Evolutionary conservation across 2,329 filamentous ascomycete genomes (phyloP).

Genomic region (Colletotrichum cereale): DNA sequence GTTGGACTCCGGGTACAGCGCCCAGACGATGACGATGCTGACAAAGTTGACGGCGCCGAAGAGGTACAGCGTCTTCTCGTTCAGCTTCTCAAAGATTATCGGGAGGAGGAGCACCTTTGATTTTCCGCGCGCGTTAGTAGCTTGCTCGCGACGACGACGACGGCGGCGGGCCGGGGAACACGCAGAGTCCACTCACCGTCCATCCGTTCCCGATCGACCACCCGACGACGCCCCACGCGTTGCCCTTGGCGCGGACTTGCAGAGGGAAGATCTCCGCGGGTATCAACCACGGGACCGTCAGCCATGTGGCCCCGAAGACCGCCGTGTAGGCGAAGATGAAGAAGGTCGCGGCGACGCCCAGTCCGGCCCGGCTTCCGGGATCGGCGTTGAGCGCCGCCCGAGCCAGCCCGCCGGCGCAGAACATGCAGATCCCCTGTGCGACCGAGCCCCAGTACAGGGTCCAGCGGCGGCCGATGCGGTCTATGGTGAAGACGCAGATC

Average conservation of each 20-base stretch:
- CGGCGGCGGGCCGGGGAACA: conserved; percentile 44
- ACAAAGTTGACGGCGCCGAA: conserved; percentile 77
- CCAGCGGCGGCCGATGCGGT: conserved; percentile 76
- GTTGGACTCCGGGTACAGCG: conserved; percentile 80
- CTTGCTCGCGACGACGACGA: conserved; percentile 49
- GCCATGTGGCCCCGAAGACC: conserved; percentile 59
- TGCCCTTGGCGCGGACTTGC: conserved; percentile 78
- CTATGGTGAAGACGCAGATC: conserved; percentile 77
- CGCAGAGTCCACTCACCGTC: conserved; percentile 47
- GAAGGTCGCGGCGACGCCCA: conserved; percentile 74
- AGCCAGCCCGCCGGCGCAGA: conserved; percentile 73
- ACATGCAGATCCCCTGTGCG: conserved; percentile 75
- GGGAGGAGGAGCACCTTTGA: conserved; percentile 61
- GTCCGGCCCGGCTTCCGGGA: conserved; percentile 58
- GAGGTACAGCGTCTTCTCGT: conserved; percentile 80
- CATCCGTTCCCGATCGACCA: conserved; percentile 83
- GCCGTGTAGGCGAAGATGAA: conserved; percentile 73
- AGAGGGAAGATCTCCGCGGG: conserved; percentile 81
- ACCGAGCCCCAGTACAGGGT: conserved; percentile 77
- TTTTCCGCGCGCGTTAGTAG: conserved; percentile 11
- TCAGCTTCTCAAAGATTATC: conserved; percentile 72
- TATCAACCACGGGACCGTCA: conserved; percentile 71
- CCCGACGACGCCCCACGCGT: conserved; percentile 81
- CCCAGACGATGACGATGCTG: conserved; percentile 78
- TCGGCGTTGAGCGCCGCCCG: conserved; percentile 61